Evolutionary conservation across 2,329 filamentous ascomycete species (phyloP), one percentile per base, ranked within the genome.

Genomic region (Endothia cerciana): DNA sequence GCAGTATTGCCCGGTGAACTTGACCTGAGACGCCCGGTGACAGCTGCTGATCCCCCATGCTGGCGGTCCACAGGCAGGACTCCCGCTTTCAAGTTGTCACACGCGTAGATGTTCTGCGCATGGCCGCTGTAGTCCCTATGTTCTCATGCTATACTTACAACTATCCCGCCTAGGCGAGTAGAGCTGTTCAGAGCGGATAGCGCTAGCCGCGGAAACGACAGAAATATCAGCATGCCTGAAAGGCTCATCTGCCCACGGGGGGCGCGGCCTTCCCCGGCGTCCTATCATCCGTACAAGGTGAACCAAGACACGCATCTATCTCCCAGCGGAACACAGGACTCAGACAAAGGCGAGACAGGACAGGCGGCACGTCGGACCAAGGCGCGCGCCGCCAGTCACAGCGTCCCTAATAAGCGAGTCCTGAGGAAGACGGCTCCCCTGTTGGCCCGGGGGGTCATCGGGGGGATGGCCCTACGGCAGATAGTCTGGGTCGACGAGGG

Each of bases 311-410:
- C 25, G 47, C 11, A 51, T 51, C 33, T 36, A n/a, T 4, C 45
- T 22, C 10, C 28, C 47, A 47, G 40, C 33, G 53, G 30, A 63
- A 51, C 60, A 66, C 64, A 63, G 30, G 17, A 38, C 53, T 36
- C 53, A 56, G 30, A 56, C 53, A 38, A 3, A n/a, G 49, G 64
- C 45, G 17, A 65, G 51, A 59, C 62, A 58, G 36, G 13, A 38
- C 25, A 28, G 13, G 43, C 28, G 11, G 41, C 47, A 62, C 51
- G 55, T 61, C 7, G 28, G 33, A 66, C 65, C 47, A 59, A 15
- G 41, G 62, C 57, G 51, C 58, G 64, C 45, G 53, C 58, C 53
- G 45, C 60, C 53, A 25, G 55, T 49, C 53, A 55, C 45, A 59
- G 25, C 19, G 22, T 51, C 7, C 22, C 7, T 7, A 10, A n/a